Percentiles rank a stretch among this genome's conserved stretches.
phyloP scores from a whole-genome alignment of 441 rosid genomes.

The Omphalea diandra region DNA sequence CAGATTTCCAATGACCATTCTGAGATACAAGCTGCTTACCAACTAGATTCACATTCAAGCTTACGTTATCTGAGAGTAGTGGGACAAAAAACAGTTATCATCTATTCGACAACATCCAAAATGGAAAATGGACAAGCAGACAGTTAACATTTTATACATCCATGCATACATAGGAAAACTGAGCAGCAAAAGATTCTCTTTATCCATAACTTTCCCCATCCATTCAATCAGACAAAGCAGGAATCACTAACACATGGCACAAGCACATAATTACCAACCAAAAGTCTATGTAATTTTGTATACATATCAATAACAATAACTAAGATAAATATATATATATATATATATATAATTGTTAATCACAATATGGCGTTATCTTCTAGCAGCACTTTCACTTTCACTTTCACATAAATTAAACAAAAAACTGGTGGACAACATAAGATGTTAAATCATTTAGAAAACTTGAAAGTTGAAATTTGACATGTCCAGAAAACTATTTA shows the following conservation, averaged over 20 bases:
- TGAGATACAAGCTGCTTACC: constrained; percentile 35
- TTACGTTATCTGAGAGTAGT: constrained; percentile 40
- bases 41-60: constrained; percentile 35
- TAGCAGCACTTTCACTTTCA: background rate
- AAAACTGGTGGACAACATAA: background rate
- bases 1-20: constrained; percentile 28
- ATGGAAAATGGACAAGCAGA: background rate
- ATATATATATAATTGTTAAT: too few relatives aligned
- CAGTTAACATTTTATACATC: too few relatives aligned
- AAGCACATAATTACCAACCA: background rate
- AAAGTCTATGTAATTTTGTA: background rate
- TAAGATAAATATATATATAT: background rate
- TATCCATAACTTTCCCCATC: background rate
- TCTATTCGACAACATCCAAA: background rate
- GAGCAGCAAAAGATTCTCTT: background rate
- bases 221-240: background rate
- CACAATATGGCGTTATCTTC: background rate
- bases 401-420: background rate
- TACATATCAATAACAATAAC: background rate
- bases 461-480: background rate
- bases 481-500: too few relatives aligned
- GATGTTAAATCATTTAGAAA: background rate
- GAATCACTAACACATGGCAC: background rate
- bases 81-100: constrained; percentile 9
- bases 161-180: background rate